Percentiles rank a stretch among this genome's conserved stretches.
phyloP scores from a whole-genome alignment of 495 filamentous ascomycete genomes.

The Aspergillus egyptiacus region DNA sequence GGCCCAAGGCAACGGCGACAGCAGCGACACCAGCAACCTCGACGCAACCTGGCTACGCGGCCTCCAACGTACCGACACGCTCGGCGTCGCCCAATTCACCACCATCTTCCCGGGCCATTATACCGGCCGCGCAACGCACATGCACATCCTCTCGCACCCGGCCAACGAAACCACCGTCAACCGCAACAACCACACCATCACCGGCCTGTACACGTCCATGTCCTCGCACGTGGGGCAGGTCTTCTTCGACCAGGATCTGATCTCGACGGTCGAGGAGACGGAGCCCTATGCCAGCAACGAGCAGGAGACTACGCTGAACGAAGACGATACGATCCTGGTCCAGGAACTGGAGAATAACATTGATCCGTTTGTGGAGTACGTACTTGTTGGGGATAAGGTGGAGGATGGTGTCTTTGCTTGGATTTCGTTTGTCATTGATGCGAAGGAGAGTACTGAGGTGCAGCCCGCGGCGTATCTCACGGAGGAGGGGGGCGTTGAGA shows the following conservation, averaged over 20 bases:
- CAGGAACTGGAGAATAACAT: constrained; percentile 43
- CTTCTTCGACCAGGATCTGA: constrained; percentile 57
- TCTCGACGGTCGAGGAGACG: constrained; percentile 39
- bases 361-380: constrained; percentile 55
- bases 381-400: constrained; percentile 42
- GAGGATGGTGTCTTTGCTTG: constrained; percentile 33
- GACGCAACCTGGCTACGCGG: constrained; percentile 50
- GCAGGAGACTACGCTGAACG: constrained; percentile 45
- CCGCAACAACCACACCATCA: constrained; percentile 29
- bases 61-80: constrained; percentile 44
- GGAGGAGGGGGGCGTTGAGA: constrained; percentile 32
- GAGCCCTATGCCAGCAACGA: constrained; percentile 54
- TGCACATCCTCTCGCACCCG: constrained; percentile 38
- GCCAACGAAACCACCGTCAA: constrained; percentile 24
- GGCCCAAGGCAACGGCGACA: constrained; percentile 48
- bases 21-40: constrained; percentile 31
- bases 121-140: constrained; percentile 35
- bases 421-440: constrained; percentile 32
- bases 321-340: constrained; percentile 44
- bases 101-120: constrained; percentile 53
- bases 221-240: constrained; percentile 55
- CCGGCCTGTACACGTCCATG: constrained; percentile 27
- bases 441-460: constrained; percentile 20
- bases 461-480: constrained; percentile 31
- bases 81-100: constrained; percentile 47